phyloP scores from a whole-genome alignment of 331 rosid genomes.

The Malus hybrid region DNA sequence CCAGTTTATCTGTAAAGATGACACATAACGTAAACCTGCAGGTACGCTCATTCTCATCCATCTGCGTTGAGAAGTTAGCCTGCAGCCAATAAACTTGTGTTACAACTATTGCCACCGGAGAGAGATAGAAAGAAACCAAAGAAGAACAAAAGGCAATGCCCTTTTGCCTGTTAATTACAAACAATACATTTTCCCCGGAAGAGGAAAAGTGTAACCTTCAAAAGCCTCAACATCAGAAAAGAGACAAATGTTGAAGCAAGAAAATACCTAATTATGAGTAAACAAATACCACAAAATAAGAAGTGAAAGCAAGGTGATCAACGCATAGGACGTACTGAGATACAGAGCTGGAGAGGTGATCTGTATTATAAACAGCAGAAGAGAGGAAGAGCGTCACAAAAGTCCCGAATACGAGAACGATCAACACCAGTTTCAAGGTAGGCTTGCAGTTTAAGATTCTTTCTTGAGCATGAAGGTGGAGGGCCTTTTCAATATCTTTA shows the following conservation, averaged over 20 bases:
- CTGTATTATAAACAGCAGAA: conserved; percentile 64
- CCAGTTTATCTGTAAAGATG: conserved; percentile 47
- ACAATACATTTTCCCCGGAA: background rate
- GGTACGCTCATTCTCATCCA: conserved; percentile 33
- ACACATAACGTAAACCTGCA: conserved; percentile 46
- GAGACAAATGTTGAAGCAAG: background rate
- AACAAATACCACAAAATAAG: conserved; percentile 2
- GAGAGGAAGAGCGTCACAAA: conserved; percentile 65
- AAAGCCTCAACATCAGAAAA: background rate
- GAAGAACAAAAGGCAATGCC: background rate
- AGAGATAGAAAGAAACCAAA: background rate
- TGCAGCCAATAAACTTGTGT: conserved; percentile 22
- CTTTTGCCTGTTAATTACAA: background rate
- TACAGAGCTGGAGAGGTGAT: conserved; percentile 38
- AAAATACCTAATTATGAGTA: conserved; percentile 7
- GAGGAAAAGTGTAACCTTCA: background rate
- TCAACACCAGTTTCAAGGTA: conserved; percentile 63
- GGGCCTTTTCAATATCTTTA: conserved; percentile 55
- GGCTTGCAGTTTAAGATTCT: conserved; percentile 64
- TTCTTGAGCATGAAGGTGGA: conserved; percentile 47
- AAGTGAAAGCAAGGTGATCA: conserved; percentile 17
- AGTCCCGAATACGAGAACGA: conserved; percentile 57
- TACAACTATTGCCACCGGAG: conserved; percentile 1
- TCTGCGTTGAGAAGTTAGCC: conserved; percentile 31
- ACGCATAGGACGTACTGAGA: conserved; percentile 41